Base-by-base conservation (phyloP, 768 basidiomycete genomes). In the Boletus huronensis region DNA sequence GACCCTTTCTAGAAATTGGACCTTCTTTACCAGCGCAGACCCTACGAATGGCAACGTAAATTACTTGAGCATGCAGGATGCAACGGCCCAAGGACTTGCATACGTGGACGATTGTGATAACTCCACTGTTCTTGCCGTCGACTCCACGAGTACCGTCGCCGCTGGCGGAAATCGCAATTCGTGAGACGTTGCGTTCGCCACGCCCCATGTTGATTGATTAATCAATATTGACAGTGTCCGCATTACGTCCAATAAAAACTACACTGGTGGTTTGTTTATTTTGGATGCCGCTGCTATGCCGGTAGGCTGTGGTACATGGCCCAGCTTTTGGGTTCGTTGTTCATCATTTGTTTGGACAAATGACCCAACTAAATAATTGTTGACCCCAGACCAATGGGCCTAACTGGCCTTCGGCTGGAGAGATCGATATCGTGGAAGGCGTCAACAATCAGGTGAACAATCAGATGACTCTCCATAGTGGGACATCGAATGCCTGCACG, bases 381-480 rank as follows among this genome's bases (percentile, higher is more conserved):
- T n/a, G 28, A 36, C n/a, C 25, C 8, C 47, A 74, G 73, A 72
- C 77, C 3, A 72, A 75, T 41, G 82, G 82, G 8, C 73, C 77
- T 2, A 62, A 76, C 42, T 85, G 83, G 83, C 82, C 82, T 4
- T 17, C 32, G 23, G 69, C 56, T 25, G 83, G 82, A 55, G 87
- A 90, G 67, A 84, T 89, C 44, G 90, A 91, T 62, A 79, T 88
- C 48, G 65, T 90, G 9, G 90, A 92, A 64, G 85, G 87, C 17
- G 86, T 90, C 50, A 81, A 90, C 60, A 62, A 77, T 25, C 76
- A 80, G 63, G 55, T 69, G 1, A 72, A 66, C 28, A 89, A 91
- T 59, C 85, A 83, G 54, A 80, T 81, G 67, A 82, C 87, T 1
- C 74, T 90, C 6, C 89, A 90, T 66, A 84, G 79, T 19, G 72